Base-by-base conservation (phyloP, 495 filamentous ascomycete species). In the Aspergillus funiculosus region DNA sequence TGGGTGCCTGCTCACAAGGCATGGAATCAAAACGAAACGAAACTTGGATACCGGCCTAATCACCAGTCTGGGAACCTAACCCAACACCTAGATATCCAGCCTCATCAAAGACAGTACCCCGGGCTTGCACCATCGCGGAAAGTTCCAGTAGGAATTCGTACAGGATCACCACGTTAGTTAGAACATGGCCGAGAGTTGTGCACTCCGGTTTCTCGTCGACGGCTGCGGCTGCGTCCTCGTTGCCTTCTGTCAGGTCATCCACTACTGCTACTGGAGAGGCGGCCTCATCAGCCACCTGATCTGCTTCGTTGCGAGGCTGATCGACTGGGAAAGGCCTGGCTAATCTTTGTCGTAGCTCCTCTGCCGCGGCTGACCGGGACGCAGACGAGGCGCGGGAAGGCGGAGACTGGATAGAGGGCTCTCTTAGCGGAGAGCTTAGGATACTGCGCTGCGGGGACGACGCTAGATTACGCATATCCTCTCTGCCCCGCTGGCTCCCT, bases 131-230 rank as follows among this genome's bases (percentile, higher is more conserved):
- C 56, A 95, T 64, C 6, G 90, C 91, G 2, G 88, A 83, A 26
- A 97, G 60, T 66, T 98, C 92, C 31, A 97, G 69, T 5, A 95
- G 64, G 61, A 98, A 98, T 51, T 94, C 87, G 60, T 83, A 72
- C 22, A 74, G 46, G 13, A 76, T 70, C 14, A 77, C 64, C 27
- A 72, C 67, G 52, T 79, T 75, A 5, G 92, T 96, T 41, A 98
- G 68, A 2, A 97, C 76, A 61, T 97, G 89, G 39, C 86, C 86
- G 4, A 98, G 75, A 11, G 81, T 90, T 9, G 83, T 70, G 0
- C 50, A 39, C 10, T 55, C 49, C 3, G 54, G 55, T 26, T 43
- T 43, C 15, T 66, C 62, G 19, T 71, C 69, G 10, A 67, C 72
- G 20, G 69, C 72, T 32, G 66, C 68, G 1, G 56, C 61, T 9